Conservation (phyloP, 345 rosid species). For the Conringia planisiliqua region DNA sequence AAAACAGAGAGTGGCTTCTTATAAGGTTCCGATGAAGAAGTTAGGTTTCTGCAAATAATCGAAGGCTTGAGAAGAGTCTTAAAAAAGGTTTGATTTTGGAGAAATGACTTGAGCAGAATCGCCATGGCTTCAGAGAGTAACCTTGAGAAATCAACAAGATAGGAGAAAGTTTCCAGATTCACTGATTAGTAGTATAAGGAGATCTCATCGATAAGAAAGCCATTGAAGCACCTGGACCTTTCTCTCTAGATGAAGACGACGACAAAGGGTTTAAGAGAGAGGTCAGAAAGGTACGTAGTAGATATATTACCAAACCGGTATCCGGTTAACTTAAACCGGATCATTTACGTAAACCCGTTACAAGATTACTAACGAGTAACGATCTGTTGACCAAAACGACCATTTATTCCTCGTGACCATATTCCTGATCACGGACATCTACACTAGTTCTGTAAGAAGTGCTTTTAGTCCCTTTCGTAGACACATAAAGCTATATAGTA, state of each 20-base stretch:
- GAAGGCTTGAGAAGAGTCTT: constrained; percentile 11
- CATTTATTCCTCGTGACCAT: not conserved
- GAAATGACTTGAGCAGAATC: constrained; percentile 32
- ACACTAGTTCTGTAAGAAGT: not conserved
- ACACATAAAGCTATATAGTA: not conserved
- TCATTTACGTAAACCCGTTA: not conserved
- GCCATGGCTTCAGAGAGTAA: not conserved
- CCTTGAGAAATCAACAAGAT: not conserved
- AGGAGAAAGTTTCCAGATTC: not conserved
- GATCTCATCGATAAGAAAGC: not conserved
- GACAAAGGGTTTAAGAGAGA: not conserved
- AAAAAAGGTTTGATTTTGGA: constrained; percentile 29
- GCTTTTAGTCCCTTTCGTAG: not conserved
- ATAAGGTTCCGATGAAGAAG: constrained; percentile 17
- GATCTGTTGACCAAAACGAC: not conserved
- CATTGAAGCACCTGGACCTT: constrained; percentile 7
- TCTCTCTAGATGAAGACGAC: not conserved
- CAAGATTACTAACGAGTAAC: not conserved
- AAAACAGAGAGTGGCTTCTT: constrained; percentile 41
- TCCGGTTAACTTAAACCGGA: not conserved
- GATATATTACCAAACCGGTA: constrained; percentile 11
- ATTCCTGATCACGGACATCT: not conserved
- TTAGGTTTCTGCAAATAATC: constrained; percentile 15
- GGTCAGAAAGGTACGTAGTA: not conserved
- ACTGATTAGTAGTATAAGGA: not conserved